Evolutionary conservation across 2,329 filamentous ascomycete species (phyloP).

Genomic region (Paracorniculantispora psalliotae): DNA sequence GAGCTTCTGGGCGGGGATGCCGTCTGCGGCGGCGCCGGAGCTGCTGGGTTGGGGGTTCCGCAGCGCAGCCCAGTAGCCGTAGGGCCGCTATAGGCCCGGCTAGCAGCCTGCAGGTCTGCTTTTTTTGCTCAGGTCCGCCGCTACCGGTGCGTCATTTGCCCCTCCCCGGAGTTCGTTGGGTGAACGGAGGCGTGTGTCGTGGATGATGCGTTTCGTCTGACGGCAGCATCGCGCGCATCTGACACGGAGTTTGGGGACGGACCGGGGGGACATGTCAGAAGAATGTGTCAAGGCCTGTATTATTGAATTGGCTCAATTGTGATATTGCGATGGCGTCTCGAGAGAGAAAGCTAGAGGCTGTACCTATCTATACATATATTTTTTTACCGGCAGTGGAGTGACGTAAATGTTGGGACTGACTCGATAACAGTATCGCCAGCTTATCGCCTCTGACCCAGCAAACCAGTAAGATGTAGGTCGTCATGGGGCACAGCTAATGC

Average conservation of each 20-base stretch:
- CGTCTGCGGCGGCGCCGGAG: slow-evolving; percentile 2
- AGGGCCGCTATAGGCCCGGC: background rate
- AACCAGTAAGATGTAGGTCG: too few species aligned
- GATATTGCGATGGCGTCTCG: background rate
- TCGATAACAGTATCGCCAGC: background rate
- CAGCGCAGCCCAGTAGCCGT: background rate
- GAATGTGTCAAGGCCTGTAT: slow-evolving; percentile 4
- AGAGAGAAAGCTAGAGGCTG: background rate
- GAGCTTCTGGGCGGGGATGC: background rate
- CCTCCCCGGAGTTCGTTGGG: background rate
- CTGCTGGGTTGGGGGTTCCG: slow-evolving; percentile 10
- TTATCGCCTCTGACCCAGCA: background rate
- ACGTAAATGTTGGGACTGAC: slow-evolving; percentile 4
- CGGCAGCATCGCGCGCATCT: background rate
- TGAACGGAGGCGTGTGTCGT: too few species aligned
- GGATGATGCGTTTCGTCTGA: slow-evolving; percentile 10
- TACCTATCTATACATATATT: background rate
- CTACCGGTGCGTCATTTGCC: slow-evolving; percentile 6
- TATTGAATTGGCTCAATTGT: background rate
- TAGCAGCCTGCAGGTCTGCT: background rate
- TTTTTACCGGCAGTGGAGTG: slow-evolving; percentile 9
- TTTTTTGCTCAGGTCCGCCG: background rate
- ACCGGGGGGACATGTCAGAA: background rate
- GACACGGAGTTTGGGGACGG: background rate
- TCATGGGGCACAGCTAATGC: too few species aligned